These are phyloP conservation scores for Neofusicoccum cordaticola DNA, from an alignment of 2,329 filamentous ascomycete genomes.

Conservation along the genomic window DNA sequence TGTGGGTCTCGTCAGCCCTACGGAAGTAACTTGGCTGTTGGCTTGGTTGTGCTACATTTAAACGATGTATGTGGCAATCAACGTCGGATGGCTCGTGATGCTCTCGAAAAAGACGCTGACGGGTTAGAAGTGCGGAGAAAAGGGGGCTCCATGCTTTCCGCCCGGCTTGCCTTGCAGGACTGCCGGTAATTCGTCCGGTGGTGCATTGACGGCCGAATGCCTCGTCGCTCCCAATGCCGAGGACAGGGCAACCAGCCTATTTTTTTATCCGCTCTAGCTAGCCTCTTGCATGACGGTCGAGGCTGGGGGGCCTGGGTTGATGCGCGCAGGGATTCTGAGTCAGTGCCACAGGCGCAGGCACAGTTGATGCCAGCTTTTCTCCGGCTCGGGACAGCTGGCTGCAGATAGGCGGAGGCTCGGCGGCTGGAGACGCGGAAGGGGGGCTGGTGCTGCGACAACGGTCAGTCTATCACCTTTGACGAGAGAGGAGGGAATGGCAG, in stretches of 20 bases:
- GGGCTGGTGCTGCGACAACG: neutral
- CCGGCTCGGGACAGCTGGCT: too few relatives aligned
- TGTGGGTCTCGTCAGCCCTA: neutral
- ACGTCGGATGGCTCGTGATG: too few relatives aligned
- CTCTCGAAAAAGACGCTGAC: too few relatives aligned
- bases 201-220: neutral
- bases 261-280: neutral
- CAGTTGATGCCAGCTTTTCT: neutral
- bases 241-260: neutral
- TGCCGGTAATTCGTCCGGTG: neutral
- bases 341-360: neutral
- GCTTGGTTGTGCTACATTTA: neutral
- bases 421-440: too few relatives aligned
- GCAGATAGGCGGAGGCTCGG: too few relatives aligned
- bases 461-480: too few relatives aligned
- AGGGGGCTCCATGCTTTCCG: neutral
- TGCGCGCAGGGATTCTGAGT: conserved; percentile 5
- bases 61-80: too few relatives aligned
- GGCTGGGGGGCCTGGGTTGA: neutral
- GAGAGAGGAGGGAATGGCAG: too few relatives aligned
- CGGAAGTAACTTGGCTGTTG: neutral
- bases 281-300: neutral
- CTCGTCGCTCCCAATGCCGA: neutral
- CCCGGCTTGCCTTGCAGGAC: neutral
- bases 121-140: neutral